Base-by-base conservation (phyloP, 352 stramenopile genomes). In the Phytophthora citricola region DNA sequence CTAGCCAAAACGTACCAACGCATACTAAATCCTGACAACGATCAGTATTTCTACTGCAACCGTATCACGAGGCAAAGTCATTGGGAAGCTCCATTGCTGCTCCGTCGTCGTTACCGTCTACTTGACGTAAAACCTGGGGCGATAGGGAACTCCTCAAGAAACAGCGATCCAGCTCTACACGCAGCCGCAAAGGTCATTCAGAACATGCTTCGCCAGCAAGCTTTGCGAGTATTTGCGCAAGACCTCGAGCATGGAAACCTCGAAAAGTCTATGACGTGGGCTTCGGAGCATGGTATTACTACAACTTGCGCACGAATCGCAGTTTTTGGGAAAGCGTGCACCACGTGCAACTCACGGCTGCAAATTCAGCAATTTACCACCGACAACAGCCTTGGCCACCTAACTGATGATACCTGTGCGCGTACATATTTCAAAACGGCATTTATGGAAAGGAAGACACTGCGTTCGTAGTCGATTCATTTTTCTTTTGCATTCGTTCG, bases 11-110 rank as follows among this genome's bases (percentile, higher is more conserved):
- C 65, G 1, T 80, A 76, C 40, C 58, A 79, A 8, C 66, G 73
- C 4, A 64, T 79, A 5, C 60, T 75, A 32, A 60, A 83, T 31
- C 52, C 69, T 17, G 63, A 58, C 5, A 73, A 53, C 47, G 75
- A 79, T 44, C 58, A 64, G 10, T 83, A 77, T 40, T 84, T 81
- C 40, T 87, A 82, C 73, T 87, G 79, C 69, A 84, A 84, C 64
- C 29, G 51, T 22, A 60, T 64, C 14, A 81, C 75, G 1, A 49
- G 38, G 8, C 32, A 60, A 24, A 84, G 75, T 52, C 71, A 79
- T 26, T 83, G 75, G 75, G 52, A 77, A 41, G 17, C 66, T 7
- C 78, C 78, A 14, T 20, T 44, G 29, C 43, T 85, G 39, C 53
- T 85, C 7, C 39, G 31, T 51, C 49, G 45, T 41, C 52, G 32